A percentile compares a stretch with the other conserved stretches of the same genome.
Conservation (phyloP, 23 red algal genomes). For the Cyanidium caldarium region DNA sequence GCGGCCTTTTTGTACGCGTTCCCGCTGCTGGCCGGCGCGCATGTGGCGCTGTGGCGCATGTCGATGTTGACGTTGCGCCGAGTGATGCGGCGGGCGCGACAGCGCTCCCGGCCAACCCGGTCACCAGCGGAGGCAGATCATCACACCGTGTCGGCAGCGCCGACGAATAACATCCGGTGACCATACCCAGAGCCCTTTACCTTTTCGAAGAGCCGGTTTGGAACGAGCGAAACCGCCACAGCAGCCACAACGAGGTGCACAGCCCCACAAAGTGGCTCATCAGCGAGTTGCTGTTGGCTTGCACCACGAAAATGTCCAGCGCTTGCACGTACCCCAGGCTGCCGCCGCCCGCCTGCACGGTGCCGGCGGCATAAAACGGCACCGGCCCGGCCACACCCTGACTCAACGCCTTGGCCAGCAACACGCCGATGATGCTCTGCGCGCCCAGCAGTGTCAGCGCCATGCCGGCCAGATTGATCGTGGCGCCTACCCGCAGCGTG, state of each 20-base stretch:
- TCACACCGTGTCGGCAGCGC: no score
- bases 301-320: slow-evolving; percentile 22
- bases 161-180: no score
- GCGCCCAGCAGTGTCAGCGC: slow-evolving; percentile 11
- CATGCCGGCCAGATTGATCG: slow-evolving; percentile 10
- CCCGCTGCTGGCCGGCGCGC: no score
- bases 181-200: no score
- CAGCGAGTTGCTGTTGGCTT: slow-evolving; percentile 18
- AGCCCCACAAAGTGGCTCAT: slow-evolving; percentile 13
- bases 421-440: slow-evolving; percentile 15
- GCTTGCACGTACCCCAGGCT: slow-evolving; percentile 6
- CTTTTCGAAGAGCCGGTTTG: no score
- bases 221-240: slow-evolving; percentile 9
- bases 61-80: no score
- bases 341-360: neutral
- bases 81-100: no score
- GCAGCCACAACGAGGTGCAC: slow-evolving; percentile 2
- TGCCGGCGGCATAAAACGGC: neutral
- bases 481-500: slow-evolving; percentile 1
- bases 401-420: slow-evolving; percentile 13
- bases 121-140: no score
- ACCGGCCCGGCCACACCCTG: slow-evolving; percentile 2
- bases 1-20: no score
- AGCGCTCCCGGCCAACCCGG: no score
- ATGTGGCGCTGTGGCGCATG: no score